A percentile compares a stretch with the other conserved stretches of the same genome.
Conservation (phyloP, 1,139 yeast species). For the Zhuliangozyma blackwelliae region DNA sequence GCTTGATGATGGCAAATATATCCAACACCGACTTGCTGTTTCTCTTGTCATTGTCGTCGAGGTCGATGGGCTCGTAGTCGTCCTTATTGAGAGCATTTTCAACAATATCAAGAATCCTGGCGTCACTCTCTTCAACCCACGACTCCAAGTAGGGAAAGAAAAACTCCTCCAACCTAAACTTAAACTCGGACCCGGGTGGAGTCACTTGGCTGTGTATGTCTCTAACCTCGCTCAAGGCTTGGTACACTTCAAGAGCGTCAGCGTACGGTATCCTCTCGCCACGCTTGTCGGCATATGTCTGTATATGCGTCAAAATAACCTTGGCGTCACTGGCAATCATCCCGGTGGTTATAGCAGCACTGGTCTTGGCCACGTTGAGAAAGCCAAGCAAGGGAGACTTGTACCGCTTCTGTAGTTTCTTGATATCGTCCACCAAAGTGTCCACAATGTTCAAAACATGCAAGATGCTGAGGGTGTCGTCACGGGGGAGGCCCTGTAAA, state of each 20-base stretch:
- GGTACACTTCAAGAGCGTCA: conserved; percentile 61
- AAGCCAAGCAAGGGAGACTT: conserved; percentile 59
- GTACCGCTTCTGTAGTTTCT: conserved; percentile 55
- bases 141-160: conserved; percentile 55
- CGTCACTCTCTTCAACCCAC: conserved; percentile 55
- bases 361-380: conserved; percentile 50
- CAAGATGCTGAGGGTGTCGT: conserved; percentile 49
- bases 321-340: conserved; percentile 64
- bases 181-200: conserved; percentile 32
- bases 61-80: conserved; percentile 49
- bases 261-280: conserved; percentile 45
- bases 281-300: conserved; percentile 34
- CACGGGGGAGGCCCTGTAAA: conserved; percentile 56
- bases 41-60: conserved; percentile 33
- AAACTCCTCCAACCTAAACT: conserved; percentile 54
- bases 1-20: conserved; percentile 59
- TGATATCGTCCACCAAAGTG: conserved; percentile 47
- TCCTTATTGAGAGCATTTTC: conserved; percentile 55
- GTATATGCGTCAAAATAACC: conserved; percentile 56
- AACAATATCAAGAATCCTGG: conserved; percentile 47
- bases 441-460: conserved; percentile 63
- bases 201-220: conserved; percentile 50
- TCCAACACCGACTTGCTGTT: conserved; percentile 60
- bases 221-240: conserved; percentile 52
- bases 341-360: conserved; percentile 53